These are phyloP conservation scores for Globisporangium uncinulatum DNA, from an alignment of 352 stramenopile genomes.

Conservation along the genomic window DNA sequence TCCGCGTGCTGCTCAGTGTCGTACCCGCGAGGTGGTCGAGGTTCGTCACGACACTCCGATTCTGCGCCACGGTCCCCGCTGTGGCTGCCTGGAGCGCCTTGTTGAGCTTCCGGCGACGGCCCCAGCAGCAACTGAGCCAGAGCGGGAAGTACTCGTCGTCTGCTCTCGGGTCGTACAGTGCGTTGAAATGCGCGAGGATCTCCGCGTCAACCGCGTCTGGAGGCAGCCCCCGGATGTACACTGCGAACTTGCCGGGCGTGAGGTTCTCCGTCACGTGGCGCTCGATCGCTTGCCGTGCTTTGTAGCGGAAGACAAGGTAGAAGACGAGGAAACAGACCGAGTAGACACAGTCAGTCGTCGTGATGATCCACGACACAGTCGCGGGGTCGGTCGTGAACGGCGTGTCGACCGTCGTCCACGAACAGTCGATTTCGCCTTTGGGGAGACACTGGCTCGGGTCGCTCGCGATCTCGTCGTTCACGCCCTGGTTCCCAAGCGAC, in stretches of 20 bases:
- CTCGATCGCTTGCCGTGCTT: conserved; percentile 45
- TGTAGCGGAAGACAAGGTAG: conserved; percentile 43
- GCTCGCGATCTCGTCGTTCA: conserved; percentile 46
- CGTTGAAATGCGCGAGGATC: conserved; percentile 74
- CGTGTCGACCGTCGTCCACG: conserved; percentile 53
- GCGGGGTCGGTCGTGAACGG: conserved; percentile 54
- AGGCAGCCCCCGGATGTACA: conserved; percentile 72
- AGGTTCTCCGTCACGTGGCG: conserved; percentile 68
- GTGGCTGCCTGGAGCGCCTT: conserved; percentile 13
- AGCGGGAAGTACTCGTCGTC: conserved; percentile 57
- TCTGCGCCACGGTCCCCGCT: conserved; percentile 14
- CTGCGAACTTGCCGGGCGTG: conserved; percentile 74
- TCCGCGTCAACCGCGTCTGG: conserved; percentile 53
- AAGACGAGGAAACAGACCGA: conserved; percentile 69
- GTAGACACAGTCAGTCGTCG: conserved; percentile 48
- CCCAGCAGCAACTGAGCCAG: conserved; percentile 65
- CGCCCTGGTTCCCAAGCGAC: conserved; percentile 75
- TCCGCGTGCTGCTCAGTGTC: conserved; percentile 21
- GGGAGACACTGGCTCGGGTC: conserved; percentile 42
- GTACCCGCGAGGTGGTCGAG: conserved; percentile 54
- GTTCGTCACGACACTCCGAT: conserved; percentile 49
- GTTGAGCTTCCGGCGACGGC: conserved; percentile 8
- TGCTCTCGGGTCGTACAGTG: conserved; percentile 60
- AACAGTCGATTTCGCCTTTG: conserved; percentile 64
- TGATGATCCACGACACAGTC: conserved; percentile 73